Percentiles rank a stretch among this genome's conserved stretches.
Evolutionary conservation across 2,329 filamentous ascomycete species (phyloP).

Genomic region (Harringtonia aguacate): DNA sequence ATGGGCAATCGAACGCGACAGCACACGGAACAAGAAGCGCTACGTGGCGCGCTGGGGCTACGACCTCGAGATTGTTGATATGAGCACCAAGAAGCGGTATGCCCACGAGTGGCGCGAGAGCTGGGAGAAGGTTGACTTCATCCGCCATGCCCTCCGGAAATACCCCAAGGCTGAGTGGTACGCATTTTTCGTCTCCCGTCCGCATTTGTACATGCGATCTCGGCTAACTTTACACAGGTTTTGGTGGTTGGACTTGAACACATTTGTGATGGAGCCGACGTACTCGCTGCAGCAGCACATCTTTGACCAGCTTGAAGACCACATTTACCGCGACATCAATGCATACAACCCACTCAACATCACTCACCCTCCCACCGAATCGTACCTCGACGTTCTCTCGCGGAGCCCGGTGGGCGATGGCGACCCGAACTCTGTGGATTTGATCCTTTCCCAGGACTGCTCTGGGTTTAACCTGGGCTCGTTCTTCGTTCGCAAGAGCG

Average conservation of each 20-base stretch:
- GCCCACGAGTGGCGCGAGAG: constrained; percentile 98
- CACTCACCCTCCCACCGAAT: constrained; percentile 63
- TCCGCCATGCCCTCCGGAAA: constrained; percentile 80
- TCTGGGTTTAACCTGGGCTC: constrained; percentile 93
- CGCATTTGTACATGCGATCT: neutral
- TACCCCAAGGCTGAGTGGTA: constrained; percentile 96
- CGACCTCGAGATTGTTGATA: constrained; percentile 90
- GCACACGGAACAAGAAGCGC: constrained; percentile 85
- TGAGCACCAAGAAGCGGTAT: constrained; percentile 98
- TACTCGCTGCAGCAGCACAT: constrained; percentile 85
- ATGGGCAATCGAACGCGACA: constrained; percentile 97
- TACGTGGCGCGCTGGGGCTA: constrained; percentile 88
- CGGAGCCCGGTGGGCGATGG: constrained; percentile 69
- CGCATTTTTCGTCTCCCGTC: neutral
- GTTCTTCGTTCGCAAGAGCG: constrained; percentile 78
- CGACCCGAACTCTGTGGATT: constrained; percentile 66
- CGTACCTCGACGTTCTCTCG: constrained; percentile 66
- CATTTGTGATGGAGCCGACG: constrained; percentile 92
- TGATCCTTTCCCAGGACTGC: constrained; percentile 88
- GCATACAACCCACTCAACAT: constrained; percentile 93
- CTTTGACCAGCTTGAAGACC: constrained; percentile 65
- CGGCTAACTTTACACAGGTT: constrained; percentile 53
- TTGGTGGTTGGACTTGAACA: constrained; percentile 98
- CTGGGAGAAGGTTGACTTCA: constrained; percentile 97
- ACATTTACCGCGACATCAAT: constrained; percentile 93